phyloP scores from a whole-genome alignment of 768 basidiomycete species.

The Lyophyllum shimeji region DNA sequence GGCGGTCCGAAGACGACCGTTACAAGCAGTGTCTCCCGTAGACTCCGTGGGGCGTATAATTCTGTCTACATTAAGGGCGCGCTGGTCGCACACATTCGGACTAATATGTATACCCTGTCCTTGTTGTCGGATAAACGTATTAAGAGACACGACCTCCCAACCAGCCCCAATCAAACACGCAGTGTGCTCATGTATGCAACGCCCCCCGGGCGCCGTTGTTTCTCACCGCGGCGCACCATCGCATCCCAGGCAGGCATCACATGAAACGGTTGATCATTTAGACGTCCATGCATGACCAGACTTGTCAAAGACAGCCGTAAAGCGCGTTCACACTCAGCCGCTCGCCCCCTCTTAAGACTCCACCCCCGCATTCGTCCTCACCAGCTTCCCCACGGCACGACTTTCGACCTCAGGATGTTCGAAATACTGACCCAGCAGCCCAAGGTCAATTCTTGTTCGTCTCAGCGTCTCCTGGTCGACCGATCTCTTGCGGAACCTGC shows the following conservation, averaged over 20 bases:
- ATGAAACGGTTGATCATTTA: slow-evolving; percentile 30
- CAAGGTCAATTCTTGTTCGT: neutral
- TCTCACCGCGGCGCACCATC: neutral
- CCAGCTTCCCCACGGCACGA: neutral
- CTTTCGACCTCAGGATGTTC: neutral
- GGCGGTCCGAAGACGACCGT: slow-evolving; percentile 1
- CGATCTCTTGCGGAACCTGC: neutral
- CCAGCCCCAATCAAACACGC: neutral
- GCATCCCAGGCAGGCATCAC: slow-evolving; percentile 22
- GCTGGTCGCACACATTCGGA: neutral
- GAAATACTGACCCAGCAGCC: neutral
- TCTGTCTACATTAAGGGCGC: neutral
- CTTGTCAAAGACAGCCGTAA: neutral
- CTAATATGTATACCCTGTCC: neutral
- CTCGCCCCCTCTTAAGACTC: neutral
- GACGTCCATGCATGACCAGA: slow-evolving; percentile 13
- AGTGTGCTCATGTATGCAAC: neutral
- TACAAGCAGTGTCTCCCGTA: neutral
- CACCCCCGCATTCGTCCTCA: neutral
- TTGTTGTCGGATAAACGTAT: slow-evolving; percentile 10
- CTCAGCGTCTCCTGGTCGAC: neutral
- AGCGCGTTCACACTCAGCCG: slow-evolving; percentile 3
- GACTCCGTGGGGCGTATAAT: neutral
- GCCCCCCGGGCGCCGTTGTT: slow-evolving; percentile 1
- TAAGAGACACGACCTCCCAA: neutral